Conservation (phyloP, 768 basidiomycete genomes). For the Suillus subalutaceus region DNA sequence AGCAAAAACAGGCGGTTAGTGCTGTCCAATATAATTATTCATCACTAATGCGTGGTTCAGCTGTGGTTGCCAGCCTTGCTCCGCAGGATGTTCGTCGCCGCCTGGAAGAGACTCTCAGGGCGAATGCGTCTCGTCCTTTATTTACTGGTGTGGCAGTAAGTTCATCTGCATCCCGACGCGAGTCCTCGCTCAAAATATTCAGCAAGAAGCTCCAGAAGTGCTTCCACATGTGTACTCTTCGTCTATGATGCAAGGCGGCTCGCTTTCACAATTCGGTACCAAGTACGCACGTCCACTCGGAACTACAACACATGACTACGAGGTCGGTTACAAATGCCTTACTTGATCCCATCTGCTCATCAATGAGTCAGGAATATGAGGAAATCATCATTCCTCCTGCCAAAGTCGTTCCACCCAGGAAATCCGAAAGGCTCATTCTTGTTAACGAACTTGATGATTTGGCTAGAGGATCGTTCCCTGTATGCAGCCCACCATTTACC, state of each 20-base stretch:
- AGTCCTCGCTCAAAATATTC: slow-evolving; percentile 16
- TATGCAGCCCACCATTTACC: slow-evolving; percentile 35
- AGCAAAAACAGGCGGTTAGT: not conserved
- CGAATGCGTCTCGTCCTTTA: slow-evolving; percentile 67
- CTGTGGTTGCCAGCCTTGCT: slow-evolving; percentile 35
- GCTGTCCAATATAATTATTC: not conserved
- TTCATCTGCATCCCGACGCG: slow-evolving; percentile 5
- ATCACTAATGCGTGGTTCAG: not conserved
- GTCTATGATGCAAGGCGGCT: slow-evolving; percentile 56
- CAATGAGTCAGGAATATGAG: slow-evolving; percentile 69
- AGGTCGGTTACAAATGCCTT: slow-evolving; percentile 47
- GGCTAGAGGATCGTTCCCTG: slow-evolving; percentile 83
- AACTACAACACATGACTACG: slow-evolving; percentile 65
- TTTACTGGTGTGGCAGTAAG: slow-evolving; percentile 60
- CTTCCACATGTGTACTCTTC: slow-evolving; percentile 92
- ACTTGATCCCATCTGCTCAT: slow-evolving; percentile 10
- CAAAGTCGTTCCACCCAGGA: slow-evolving; percentile 70
- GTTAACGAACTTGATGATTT: slow-evolving; percentile 77
- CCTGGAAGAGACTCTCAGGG: slow-evolving; percentile 60
- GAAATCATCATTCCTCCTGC: slow-evolving; percentile 91
- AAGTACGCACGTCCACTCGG: slow-evolving; percentile 85
- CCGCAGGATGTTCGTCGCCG: slow-evolving; percentile 57
- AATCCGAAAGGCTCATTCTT: slow-evolving; percentile 68
- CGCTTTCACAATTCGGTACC: slow-evolving; percentile 72
- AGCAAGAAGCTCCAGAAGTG: slow-evolving; percentile 60